A percentile compares a stretch with the other conserved stretches of the same genome.
phyloP scores from a whole-genome alignment of 2,329 filamentous ascomycete species.

The Trichocomaceae sp. region DNA sequence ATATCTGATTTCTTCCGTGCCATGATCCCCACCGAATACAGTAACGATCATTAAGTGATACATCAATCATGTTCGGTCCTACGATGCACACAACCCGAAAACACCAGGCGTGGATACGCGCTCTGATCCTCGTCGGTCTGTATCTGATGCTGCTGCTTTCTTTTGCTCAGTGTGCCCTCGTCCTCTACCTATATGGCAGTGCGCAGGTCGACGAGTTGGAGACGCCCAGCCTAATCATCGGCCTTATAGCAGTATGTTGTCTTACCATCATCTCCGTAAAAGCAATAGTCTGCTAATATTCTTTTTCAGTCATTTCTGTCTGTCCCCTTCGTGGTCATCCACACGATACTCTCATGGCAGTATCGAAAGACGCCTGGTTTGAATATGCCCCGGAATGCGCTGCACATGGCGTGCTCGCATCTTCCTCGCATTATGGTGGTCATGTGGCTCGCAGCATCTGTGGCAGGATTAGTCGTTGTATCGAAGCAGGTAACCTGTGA shows the following conservation, averaged over 20 bases:
- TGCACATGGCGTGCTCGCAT: constrained; percentile 31
- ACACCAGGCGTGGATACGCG: constrained; percentile 26
- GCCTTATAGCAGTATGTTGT: constrained; percentile 30
- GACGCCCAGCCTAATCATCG: constrained; percentile 30
- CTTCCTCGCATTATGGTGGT: constrained; percentile 30
- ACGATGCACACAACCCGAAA: not conserved
- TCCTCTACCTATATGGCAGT: constrained; percentile 30
- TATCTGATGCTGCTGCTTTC: constrained; percentile 32
- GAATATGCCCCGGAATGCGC: constrained; percentile 24
- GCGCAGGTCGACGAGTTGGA: constrained; percentile 33
- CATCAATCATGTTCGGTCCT: constrained; percentile 4
- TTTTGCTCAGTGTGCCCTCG: constrained; percentile 28
- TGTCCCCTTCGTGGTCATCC: constrained; percentile 29
- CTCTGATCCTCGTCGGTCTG: constrained; percentile 31
- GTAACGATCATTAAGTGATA: not conserved
- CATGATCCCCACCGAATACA: not conserved
- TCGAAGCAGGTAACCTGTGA: constrained; percentile 32
- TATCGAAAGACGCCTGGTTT: constrained; percentile 28
- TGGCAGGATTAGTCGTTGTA: constrained; percentile 31
- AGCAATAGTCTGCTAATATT: constrained; percentile 2
- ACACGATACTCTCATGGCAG: constrained; percentile 36
- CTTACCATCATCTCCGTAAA: not conserved
- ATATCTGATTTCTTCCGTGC: not conserved
- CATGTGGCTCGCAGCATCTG: constrained; percentile 33
- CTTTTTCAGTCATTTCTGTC: constrained; percentile 32